phyloP scores from a whole-genome alignment of 768 basidiomycete genomes.

The Auricularia sp. region DNA sequence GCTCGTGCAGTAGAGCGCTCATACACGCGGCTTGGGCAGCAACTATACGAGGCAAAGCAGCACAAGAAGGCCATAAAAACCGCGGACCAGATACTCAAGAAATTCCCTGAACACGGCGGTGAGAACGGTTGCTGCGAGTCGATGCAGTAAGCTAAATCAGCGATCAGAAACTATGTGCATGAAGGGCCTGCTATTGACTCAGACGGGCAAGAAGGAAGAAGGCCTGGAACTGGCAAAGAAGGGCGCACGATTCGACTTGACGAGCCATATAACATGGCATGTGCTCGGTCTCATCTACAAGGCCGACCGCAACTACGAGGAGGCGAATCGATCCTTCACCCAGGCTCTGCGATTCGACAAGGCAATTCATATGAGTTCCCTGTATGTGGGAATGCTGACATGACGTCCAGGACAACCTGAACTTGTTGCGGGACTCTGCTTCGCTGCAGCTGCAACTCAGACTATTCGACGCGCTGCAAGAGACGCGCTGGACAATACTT shows the following conservation, averaged over 20 bases:
- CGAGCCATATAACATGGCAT: conserved; percentile 95
- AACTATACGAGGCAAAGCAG: conserved; percentile 77
- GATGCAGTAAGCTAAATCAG: not conserved
- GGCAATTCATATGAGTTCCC: conserved; percentile 21
- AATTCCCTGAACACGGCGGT: conserved; percentile 95
- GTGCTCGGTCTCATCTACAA: conserved; percentile 93
- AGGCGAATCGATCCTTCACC: conserved; percentile 85
- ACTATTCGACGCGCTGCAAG: conserved; percentile 63
- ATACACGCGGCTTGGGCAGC: conserved; percentile 11
- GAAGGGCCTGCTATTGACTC: conserved; percentile 83
- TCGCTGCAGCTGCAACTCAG: conserved; percentile 83
- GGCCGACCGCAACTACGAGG: conserved; percentile 88
- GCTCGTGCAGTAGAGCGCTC: not conserved
- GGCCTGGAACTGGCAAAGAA: conserved; percentile 78
- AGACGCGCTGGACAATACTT: conserved; percentile 74
- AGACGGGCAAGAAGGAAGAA: conserved; percentile 69
- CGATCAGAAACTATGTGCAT: conserved; percentile 83
- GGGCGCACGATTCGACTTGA: conserved; percentile 69
- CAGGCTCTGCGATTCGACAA: conserved; percentile 82
- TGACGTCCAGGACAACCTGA: conserved; percentile 70
- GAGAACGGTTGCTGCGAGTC: conserved; percentile 14
- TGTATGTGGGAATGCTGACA: conserved; percentile 4
- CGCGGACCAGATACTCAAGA: conserved; percentile 89
- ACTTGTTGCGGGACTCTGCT: conserved; percentile 84
- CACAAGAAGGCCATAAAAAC: conserved; percentile 84